phyloP scores from a whole-genome alignment of 768 basidiomycete genomes.

The Agaricus bisporus region DNA sequence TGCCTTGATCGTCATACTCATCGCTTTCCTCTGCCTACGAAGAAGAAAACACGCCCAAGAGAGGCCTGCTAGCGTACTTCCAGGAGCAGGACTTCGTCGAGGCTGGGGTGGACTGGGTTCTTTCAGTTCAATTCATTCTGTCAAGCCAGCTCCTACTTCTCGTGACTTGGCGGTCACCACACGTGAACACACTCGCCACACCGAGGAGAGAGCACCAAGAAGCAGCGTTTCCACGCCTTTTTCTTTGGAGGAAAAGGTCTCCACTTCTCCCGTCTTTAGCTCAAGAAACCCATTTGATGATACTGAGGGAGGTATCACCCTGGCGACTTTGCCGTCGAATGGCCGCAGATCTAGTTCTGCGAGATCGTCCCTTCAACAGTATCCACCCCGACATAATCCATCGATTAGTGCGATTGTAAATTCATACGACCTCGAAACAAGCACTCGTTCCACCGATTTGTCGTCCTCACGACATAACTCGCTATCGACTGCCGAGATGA shows the following conservation, averaged over 20 bases:
- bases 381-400: conserved; percentile 19
- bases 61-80: conserved; percentile 5
- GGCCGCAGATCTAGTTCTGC: conserved; percentile 12
- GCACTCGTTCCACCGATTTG: conserved; percentile 14
- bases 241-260: conserved; percentile 16
- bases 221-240: conserved; percentile 1
- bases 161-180: not conserved
- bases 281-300: conserved; percentile 16
- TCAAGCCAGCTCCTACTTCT: not conserved
- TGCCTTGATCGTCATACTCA: conserved; percentile 25
- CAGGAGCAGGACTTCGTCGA: conserved; percentile 9
- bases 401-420: not conserved
- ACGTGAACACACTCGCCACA: conserved; percentile 11
- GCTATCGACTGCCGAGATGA: not conserved
- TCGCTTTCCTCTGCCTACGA: conserved; percentile 27
- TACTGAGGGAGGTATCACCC: conserved; percentile 13
- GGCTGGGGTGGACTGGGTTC: conserved; percentile 28
- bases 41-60: conserved; percentile 12
- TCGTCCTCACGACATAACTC: conserved; percentile 8
- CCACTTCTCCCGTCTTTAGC: not conserved
- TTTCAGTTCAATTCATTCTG: conserved; percentile 22
- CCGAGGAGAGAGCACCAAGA: conserved; percentile 16
- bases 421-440: too few species aligned
- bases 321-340: conserved; percentile 18
- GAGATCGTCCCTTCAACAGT: not conserved